Base-by-base conservation (phyloP, 805 yeast genomes). In the Cyberlindnera galapagoensis region DNA sequence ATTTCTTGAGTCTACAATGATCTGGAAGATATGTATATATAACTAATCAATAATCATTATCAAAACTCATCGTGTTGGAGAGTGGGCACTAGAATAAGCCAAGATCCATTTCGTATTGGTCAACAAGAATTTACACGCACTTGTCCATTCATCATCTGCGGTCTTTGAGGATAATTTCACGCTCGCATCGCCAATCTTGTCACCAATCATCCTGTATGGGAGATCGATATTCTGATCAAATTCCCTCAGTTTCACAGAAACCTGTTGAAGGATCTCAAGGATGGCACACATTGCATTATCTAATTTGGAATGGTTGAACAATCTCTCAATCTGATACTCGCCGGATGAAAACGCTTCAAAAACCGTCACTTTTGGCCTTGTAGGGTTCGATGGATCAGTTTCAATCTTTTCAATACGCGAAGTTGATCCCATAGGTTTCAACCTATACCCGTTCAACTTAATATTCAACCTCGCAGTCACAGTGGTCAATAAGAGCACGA, bases 61-160 rank as follows among this genome's bases (percentile, higher is more conserved):
- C 11, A 5, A 8, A 17, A 6, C 18, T 28, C 21, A 24, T 26
- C 44, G 34, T 16, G 34, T 15, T 4, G 46, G 39, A 14, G 40
- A 52, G 35, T 57, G 52, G 2, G 57, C 65, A 38, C 79, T 69
- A 3, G 85, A 74, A 51, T 78, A 86, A 4, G 88, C 80, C 34
- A 88, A 59, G 7, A 90, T 67, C 95, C 95, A 90, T 50, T 85
- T 86, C 19, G 76, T 66, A 47, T 90, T 75, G 0, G 92, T 83
- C 29, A 88, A 59, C 9, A 90, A 62, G 49, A 76, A 82, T 47
- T 82, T 80, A 58, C 95, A 87, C 1, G 94, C 90, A 17, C 80
- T 73, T 0, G 96, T 85, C 97, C 97, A 88, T 40, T 81, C 85
- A 27, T 75, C 74, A 51, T 79, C 80, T 1, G 80, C 71, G 4